A percentile compares a stretch with the other conserved stretches of the same genome.
Evolutionary conservation across 768 basidiomycete species (phyloP).

Genomic region (Lentinula aciculospora): DNA sequence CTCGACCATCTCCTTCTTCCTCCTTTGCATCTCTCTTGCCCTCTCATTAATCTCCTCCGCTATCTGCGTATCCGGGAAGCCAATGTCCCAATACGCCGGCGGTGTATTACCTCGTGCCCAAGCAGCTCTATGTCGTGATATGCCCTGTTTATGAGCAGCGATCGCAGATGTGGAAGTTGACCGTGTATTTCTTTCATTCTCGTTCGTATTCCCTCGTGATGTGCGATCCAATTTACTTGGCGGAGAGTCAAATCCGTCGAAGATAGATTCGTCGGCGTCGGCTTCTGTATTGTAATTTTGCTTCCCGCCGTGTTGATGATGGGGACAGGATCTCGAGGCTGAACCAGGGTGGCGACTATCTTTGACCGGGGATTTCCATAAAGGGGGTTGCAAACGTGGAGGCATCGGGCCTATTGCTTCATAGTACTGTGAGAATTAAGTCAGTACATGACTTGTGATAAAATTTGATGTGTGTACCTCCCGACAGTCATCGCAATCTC

Average conservation of each 20-base stretch:
- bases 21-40: constrained; percentile 67
- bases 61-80: constrained; percentile 85
- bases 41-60: constrained; percentile 66
- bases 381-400: constrained; percentile 53
- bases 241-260: neutral
- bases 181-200: neutral
- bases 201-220: neutral
- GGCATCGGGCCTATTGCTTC: constrained; percentile 71
- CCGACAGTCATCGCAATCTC: constrained; percentile 78
- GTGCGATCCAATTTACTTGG: neutral
- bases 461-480: constrained; percentile 41
- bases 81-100: constrained; percentile 86
- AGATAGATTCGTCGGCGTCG: neutral
- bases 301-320: constrained; percentile 13
- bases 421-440: constrained; percentile 56
- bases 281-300: neutral
- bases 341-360: constrained; percentile 13
- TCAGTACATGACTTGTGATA: neutral
- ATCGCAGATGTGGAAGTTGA: neutral
- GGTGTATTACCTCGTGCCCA: constrained; percentile 74
- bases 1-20: constrained; percentile 56
- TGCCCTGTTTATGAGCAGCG: constrained; percentile 55
- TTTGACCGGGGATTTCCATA: constrained; percentile 64
- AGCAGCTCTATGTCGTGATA: constrained; percentile 67
- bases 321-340: constrained; percentile 21